Conservation (phyloP, 2,329 filamentous ascomycete genomes). For the Calonectria fujianensis region DNA sequence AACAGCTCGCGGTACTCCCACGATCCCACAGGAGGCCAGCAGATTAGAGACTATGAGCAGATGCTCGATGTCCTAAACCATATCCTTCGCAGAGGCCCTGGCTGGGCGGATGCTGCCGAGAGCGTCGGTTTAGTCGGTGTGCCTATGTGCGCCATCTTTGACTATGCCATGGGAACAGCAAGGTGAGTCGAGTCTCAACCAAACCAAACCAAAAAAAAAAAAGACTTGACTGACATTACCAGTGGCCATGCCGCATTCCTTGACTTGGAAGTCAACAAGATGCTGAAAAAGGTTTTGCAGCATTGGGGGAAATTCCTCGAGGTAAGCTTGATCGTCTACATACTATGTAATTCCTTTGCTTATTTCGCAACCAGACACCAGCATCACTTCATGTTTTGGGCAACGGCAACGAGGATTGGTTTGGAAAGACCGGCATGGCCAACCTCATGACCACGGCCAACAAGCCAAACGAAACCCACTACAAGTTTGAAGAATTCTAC, state of each 20-base stretch:
- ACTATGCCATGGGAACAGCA: conserved; percentile 74
- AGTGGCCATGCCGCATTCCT: conserved; percentile 72
- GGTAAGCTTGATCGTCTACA: conserved; percentile 55
- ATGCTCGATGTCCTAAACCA: conserved; percentile 81
- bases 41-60: conserved; percentile 79
- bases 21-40: conserved; percentile 77
- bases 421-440: conserved; percentile 67
- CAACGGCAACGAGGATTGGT: conserved; percentile 70
- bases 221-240: conserved; percentile 39
- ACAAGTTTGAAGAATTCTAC: conserved; percentile 77
- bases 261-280: conserved; percentile 72
- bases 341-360: background rate
- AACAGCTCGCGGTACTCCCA: conserved; percentile 74
- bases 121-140: conserved; percentile 71
- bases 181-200: conserved; percentile 60
- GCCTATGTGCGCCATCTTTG: conserved; percentile 72
- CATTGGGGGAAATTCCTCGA: conserved; percentile 74
- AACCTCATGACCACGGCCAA: conserved; percentile 73
- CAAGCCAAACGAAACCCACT: conserved; percentile 63
- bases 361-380: conserved; percentile 61
- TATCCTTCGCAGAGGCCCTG: conserved; percentile 69
- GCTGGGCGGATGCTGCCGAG: conserved; percentile 72
- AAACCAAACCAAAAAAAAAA: background rate
- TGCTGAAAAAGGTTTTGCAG: conserved; percentile 73
- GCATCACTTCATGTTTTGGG: conserved; percentile 72